Percentiles rank a stretch among this genome's conserved stretches.
These are phyloP conservation scores for Saccharomyces hybrid DNA, from an alignment of 1,139 yeast genomes.

Conservation along the genomic window DNA sequence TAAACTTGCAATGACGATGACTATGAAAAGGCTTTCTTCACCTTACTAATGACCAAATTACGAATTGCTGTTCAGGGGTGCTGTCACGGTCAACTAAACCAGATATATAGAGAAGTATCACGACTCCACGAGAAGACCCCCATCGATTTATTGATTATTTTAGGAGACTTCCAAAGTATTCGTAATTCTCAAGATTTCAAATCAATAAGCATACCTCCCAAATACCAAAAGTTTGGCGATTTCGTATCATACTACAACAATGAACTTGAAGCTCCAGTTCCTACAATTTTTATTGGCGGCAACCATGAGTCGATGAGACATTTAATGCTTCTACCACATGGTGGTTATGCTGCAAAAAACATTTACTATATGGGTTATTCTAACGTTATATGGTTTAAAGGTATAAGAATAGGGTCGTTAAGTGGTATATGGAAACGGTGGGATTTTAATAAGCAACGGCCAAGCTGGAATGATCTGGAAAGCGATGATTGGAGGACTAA, in stretches of 20 bases:
- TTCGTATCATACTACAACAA: conserved; percentile 70
- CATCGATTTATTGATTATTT: conserved; percentile 64
- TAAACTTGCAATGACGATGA: background rate
- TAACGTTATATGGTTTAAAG: conserved; percentile 66
- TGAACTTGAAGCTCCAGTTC: conserved; percentile 53
- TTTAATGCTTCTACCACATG: conserved; percentile 63
- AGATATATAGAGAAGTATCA: conserved; percentile 43
- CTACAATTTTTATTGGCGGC: conserved; percentile 86
- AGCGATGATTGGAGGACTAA: conserved; percentile 33
- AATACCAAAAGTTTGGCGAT: conserved; percentile 60
- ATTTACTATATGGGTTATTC: conserved; percentile 83
- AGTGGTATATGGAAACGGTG: conserved; percentile 71
- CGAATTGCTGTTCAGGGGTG: conserved; percentile 81
- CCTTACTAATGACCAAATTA: conserved; percentile 12
- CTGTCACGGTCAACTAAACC: conserved; percentile 75
- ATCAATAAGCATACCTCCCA: conserved; percentile 54
- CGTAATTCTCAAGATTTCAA: conserved; percentile 56
- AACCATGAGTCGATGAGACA: conserved; percentile 88
- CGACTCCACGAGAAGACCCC: conserved; percentile 16
- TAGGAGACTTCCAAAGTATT: conserved; percentile 75
- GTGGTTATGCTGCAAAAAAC: conserved; percentile 93
- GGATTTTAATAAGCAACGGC: conserved; percentile 36
- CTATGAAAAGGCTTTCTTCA: background rate
- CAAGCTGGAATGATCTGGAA: conserved; percentile 17
- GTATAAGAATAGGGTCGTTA: conserved; percentile 68